Evolutionary conservation across 805 yeast species (phyloP).

Genomic region (Yarrowia phangngaensis): DNA sequence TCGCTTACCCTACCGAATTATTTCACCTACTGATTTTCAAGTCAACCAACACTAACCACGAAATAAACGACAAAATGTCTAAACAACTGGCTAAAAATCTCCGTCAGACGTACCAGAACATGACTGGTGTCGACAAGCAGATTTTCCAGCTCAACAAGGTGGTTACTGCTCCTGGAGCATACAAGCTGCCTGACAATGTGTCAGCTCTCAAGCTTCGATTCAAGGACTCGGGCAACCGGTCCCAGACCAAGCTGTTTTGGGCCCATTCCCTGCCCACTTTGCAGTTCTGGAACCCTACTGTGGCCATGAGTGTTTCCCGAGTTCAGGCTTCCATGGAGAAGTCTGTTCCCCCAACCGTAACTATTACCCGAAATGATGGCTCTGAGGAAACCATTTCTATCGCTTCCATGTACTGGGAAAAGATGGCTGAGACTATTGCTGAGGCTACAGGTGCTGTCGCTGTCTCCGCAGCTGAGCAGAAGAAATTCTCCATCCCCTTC

Average conservation of each 20-base stretch:
- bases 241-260: constrained; percentile 27
- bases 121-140: constrained; percentile 30
- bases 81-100: constrained; percentile 21
- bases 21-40: too few relatives aligned
- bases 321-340: constrained; percentile 21
- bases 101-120: constrained; percentile 24
- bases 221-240: constrained; percentile 30
- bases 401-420: constrained; percentile 6
- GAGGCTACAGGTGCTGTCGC: constrained; percentile 21
- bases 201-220: constrained; percentile 33
- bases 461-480: constrained; percentile 12
- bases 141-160: constrained; percentile 34
- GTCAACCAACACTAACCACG: too few relatives aligned
- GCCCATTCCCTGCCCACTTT: constrained; percentile 21
- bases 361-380: constrained; percentile 10
- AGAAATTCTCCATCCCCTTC: constrained; percentile 14
- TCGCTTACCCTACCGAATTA: too few relatives aligned
- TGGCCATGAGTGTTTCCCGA: constrained; percentile 20
- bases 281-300: constrained; percentile 23
- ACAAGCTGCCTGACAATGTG: constrained; percentile 33
- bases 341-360: constrained; percentile 14
- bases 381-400: constrained; percentile 3
- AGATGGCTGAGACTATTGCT: constrained; percentile 13
- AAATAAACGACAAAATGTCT: constrained; percentile 8
- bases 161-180: constrained; percentile 36